Conservation (phyloP, 805 yeast genomes). For the Debaryomyces castellii region DNA sequence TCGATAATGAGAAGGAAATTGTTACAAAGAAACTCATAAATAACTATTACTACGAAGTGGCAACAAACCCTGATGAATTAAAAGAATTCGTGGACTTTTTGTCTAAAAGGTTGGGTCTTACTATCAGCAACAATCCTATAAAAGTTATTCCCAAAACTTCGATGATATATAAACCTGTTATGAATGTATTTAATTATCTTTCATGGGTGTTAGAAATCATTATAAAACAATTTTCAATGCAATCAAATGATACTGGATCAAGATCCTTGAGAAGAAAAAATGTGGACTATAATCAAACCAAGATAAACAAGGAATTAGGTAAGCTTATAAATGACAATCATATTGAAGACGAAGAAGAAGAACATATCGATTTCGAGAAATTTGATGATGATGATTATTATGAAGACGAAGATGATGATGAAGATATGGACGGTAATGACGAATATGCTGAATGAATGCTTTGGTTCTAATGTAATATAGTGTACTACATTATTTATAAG, state of each 20-base stretch:
- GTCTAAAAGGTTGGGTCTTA: slow-evolving; percentile 18
- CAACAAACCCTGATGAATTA: slow-evolving; percentile 28
- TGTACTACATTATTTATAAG: not conserved
- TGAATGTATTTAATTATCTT: slow-evolving; percentile 29
- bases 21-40: slow-evolving; percentile 3
- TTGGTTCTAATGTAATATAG: not conserved
- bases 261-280: slow-evolving; percentile 17
- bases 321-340: slow-evolving; percentile 12
- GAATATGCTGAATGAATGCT: slow-evolving; percentile 3
- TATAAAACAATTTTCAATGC: slow-evolving; percentile 19
- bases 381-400: slow-evolving; percentile 19
- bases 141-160: slow-evolving; percentile 15
- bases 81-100: slow-evolving; percentile 24
- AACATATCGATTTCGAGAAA: slow-evolving; percentile 3
- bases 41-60: slow-evolving; percentile 36
- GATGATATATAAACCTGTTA: slow-evolving; percentile 25
- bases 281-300: slow-evolving; percentile 19
- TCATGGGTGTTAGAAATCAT: slow-evolving; percentile 26
- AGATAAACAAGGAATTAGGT: slow-evolving; percentile 6
- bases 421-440: slow-evolving; percentile 19
- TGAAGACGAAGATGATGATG: slow-evolving; percentile 13
- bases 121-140: slow-evolving; percentile 1
- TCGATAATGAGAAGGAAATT: slow-evolving; percentile 26
- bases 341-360: slow-evolving; percentile 11
- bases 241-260: slow-evolving; percentile 4